Conservation (phyloP, 495 filamentous ascomycete species). For the Hyaloscypha variabilis region DNA sequence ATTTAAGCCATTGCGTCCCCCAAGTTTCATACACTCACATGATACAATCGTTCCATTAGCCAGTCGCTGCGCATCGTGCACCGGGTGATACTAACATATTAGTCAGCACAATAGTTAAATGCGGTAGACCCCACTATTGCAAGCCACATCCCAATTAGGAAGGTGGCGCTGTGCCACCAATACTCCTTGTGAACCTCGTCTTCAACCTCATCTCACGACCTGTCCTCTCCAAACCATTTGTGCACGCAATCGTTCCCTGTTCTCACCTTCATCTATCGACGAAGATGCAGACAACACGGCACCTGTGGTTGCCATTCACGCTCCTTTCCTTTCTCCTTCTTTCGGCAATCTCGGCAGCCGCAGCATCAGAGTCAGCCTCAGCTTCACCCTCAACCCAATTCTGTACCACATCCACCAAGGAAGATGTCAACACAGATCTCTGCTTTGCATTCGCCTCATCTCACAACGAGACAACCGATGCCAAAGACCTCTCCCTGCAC, state of each 20-base stretch:
- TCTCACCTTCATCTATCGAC: neutral
- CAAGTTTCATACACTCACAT: too few relatives aligned
- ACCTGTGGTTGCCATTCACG: neutral
- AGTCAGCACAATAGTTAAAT: too few relatives aligned
- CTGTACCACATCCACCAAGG: neutral
- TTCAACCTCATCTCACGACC: neutral
- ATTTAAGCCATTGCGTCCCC: too few relatives aligned
- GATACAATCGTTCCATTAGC: too few relatives aligned
- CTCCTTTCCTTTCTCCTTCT: neutral
- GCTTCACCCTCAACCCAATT: neutral
- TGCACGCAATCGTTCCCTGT: neutral
- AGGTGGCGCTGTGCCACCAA: neutral
- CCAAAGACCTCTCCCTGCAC: constrained; percentile 16
- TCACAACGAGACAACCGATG: constrained; percentile 1
- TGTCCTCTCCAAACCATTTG: neutral
- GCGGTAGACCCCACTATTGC: too few relatives aligned
- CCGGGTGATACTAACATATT: too few relatives aligned
- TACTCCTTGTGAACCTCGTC: neutral
- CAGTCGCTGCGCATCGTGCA: too few relatives aligned
- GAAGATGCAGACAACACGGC: neutral
- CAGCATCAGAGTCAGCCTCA: neutral
- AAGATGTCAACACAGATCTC: constrained; percentile 9
- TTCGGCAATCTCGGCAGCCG: neutral
- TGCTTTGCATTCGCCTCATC: constrained; percentile 13
- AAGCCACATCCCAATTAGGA: neutral